Conservation (phyloP, 441 rosid species). For the Gossypium davidsonii region DNA sequence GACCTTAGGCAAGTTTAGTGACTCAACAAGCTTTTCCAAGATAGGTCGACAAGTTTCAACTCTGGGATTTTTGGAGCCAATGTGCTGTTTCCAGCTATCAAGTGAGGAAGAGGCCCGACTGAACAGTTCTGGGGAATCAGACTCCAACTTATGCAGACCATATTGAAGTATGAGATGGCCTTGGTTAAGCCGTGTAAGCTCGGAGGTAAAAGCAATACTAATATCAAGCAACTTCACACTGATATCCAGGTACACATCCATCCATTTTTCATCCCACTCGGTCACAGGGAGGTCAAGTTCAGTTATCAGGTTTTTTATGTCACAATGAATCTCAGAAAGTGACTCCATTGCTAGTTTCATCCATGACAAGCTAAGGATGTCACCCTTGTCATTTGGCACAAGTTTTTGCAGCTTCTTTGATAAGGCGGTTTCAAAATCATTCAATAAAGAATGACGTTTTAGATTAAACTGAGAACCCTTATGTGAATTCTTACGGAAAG, state of each 20-base stretch:
- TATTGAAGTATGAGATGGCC: slow-evolving; percentile 80
- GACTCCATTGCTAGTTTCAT: slow-evolving; percentile 71
- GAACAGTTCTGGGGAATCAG: slow-evolving; percentile 39
- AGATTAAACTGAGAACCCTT: slow-evolving; percentile 58
- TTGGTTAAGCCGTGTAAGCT: slow-evolving; percentile 67
- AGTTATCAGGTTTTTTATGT: slow-evolving; percentile 60
- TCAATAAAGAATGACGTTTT: slow-evolving; percentile 42
- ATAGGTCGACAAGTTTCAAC: slow-evolving; percentile 50
- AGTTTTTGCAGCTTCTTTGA: slow-evolving; percentile 55
- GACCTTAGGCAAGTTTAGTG: slow-evolving; percentile 70
- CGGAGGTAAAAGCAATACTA: slow-evolving; percentile 69
- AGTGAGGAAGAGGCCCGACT: slow-evolving; percentile 52
- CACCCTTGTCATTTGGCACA: slow-evolving; percentile 45
- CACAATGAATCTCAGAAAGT: slow-evolving; percentile 57
- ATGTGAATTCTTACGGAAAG: slow-evolving; percentile 61
- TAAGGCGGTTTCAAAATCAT: slow-evolving; percentile 55
- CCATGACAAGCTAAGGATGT: slow-evolving; percentile 71
- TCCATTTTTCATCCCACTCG: slow-evolving; percentile 92
- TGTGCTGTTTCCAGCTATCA: slow-evolving; percentile 61
- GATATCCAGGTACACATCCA: slow-evolving; percentile 79
- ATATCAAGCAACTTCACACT: slow-evolving; percentile 85
- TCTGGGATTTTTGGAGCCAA: slow-evolving; percentile 54
- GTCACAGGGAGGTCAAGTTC: slow-evolving; percentile 76
- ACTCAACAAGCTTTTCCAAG: slow-evolving; percentile 42
- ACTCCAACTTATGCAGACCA: slow-evolving; percentile 56